A percentile compares a stretch with the other conserved stretches of the same genome.
Conservation (phyloP, 2,329 filamentous ascomycete species). For the Mycosphaerella sp. region DNA sequence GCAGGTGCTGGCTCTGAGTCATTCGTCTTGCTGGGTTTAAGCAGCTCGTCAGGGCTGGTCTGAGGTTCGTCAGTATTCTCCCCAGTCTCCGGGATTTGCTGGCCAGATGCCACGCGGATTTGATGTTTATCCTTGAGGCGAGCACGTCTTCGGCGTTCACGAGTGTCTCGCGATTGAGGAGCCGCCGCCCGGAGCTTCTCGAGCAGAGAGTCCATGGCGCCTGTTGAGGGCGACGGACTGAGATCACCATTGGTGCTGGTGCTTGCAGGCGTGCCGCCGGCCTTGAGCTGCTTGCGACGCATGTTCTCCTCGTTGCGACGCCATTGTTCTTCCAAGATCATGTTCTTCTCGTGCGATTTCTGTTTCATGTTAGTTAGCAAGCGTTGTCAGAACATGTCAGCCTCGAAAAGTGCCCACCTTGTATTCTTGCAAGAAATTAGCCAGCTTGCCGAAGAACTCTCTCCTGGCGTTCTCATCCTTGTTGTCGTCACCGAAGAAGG, state of each 20-base stretch:
- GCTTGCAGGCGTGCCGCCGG: slow-evolving; percentile 34
- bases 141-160: slow-evolving; percentile 79
- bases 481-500: slow-evolving; percentile 92
- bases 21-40: slow-evolving; percentile 27
- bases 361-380: slow-evolving; percentile 26
- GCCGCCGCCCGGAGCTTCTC: slow-evolving; percentile 93
- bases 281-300: slow-evolving; percentile 75
- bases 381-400: neutral
- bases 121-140: slow-evolving; percentile 86
- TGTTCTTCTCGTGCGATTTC: slow-evolving; percentile 91
- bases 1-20: slow-evolving; percentile 30
- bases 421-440: slow-evolving; percentile 85
- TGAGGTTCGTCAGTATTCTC: slow-evolving; percentile 26
- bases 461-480: slow-evolving; percentile 85
- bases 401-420: slow-evolving; percentile 50
- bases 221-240: slow-evolving; percentile 58
- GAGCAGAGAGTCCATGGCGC: slow-evolving; percentile 91
- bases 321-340: slow-evolving; percentile 70
- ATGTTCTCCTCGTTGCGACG: slow-evolving; percentile 85
- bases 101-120: slow-evolving; percentile 80
- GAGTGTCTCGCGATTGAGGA: slow-evolving; percentile 79
- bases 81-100: slow-evolving; percentile 67
- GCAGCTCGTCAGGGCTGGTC: slow-evolving; percentile 24
- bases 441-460: slow-evolving; percentile 93
- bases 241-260: slow-evolving; percentile 31